Base-by-base conservation (phyloP, 352 stramenopile species). In the Saprolegnia parasitica region DNA sequence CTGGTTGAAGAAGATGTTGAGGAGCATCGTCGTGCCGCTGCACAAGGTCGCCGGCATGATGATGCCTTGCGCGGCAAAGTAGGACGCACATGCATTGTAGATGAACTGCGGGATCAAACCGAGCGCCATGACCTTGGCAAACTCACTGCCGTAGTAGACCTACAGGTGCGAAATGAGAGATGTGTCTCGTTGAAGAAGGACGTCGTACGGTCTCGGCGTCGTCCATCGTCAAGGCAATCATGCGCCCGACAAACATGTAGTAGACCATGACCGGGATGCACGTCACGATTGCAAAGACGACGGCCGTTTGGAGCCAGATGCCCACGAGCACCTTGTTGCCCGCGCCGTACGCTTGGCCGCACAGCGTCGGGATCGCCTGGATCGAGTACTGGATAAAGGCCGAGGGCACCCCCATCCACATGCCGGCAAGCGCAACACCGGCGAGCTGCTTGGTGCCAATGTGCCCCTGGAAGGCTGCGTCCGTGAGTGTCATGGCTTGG, bases 311-410 rank as follows among this genome's bases (percentile, higher is more conserved):
- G 0, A 88, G 80, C 80, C 80, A 88, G 37, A 77, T 76, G 24
- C 77, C 77, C 40, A 81, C 71, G 50, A 88, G 74, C 23, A 75
- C 73, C 32, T 78, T 77, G 68, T 88, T 86, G 32, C 75, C 73
- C 13, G 80, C 78, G 37, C 80, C 80, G 40, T 83, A 80, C 9
- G 80, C 80, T 45, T 88, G 80, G 32, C 74, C 78, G 60, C 74
- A 85, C 16, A 88, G 73, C 54, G 77, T 80, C 37, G 78, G 84
- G 62, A 86, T 78, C 2, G 78, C 78, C 49, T 81, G 74, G 67
- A 84, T 82, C 24, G 74, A 75, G 37, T 78, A 82, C 73, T 79
- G 76, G 29, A 87, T 76, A 35, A 84, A 80, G 18, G 78, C 78
- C 0, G 75, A 79, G 0, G 77, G 76, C 56, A 85, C 75, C 32